Base-by-base conservation (phyloP, 495 filamentous ascomycete genomes). In the Parathielavia appendiculata region DNA sequence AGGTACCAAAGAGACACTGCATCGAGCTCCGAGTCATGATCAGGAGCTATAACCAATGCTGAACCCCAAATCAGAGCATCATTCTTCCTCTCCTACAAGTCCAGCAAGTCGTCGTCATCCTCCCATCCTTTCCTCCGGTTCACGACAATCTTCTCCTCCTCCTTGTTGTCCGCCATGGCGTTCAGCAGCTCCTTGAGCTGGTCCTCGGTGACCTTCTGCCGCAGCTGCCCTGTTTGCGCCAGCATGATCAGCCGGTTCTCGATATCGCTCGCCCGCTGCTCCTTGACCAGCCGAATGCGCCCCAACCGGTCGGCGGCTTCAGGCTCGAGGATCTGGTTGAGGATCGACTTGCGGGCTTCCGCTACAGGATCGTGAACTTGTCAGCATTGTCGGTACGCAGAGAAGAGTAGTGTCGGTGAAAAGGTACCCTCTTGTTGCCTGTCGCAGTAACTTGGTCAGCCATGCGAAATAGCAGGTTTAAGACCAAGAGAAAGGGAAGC, bases 261-360 rank as follows among this genome's bases (percentile, higher is more conserved):
- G 55, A 97, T 82, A 66, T 96, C 91, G 45, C 79, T 79, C 36
- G 93, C 93, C 65, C 95, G 89, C 54, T 86, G 86, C 70, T 91
- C 92, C 73, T 97, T 97, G 56, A 97, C 93, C 56, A 98, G 84
- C 14, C 92, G 88, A 74, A 98, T 97, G 58, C 95, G 88, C 47
- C 90, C 90, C 11, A 98, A 80, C 16, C 93, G 88, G 75, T 98
- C 93, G 53, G 90, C 88, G 20, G 93, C 95, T 67, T 90, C 91
- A 67, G 95, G 92, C 59, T 89, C 83, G 54, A 97, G 89, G 79
- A 98, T 96, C 69, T 97, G 93, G 63, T 79, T 81, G 53, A 98
- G 83, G 63, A 96, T 88, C 32, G 85, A 77, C 69, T 86, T 75
- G 57, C 92, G 89, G 30, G 82, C 82, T 66, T 89, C 86, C 64